These are phyloP conservation scores for Nicotiana undulata DNA, from an alignment of 257 asterid species.

Conservation along the genomic window DNA sequence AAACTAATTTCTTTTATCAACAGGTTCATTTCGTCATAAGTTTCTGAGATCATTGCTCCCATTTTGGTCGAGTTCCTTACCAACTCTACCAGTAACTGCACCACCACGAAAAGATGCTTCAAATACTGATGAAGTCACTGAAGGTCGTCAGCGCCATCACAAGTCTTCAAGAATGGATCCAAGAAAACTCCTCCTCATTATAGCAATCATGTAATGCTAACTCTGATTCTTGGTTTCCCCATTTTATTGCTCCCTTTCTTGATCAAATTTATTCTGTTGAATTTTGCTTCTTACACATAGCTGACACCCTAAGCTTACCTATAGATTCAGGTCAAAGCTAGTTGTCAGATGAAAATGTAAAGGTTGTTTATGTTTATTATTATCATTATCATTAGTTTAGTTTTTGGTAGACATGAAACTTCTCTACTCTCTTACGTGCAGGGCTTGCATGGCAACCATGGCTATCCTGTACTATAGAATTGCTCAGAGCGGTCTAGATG, in stretches of 20 bases:
- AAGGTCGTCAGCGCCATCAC: conserved; percentile 64
- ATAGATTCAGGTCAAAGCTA: background rate
- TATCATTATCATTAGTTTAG: background rate
- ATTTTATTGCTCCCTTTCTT: background rate
- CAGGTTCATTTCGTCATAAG: conserved; percentile 78
- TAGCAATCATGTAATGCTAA: conserved; percentile 64
- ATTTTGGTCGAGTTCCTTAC: conserved; percentile 89
- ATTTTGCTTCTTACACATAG: background rate
- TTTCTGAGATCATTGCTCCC: conserved; percentile 78
- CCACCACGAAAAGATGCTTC: conserved; percentile 72
- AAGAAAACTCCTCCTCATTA: conserved; percentile 76
- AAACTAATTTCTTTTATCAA: conserved; percentile 18
- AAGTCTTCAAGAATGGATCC: conserved; percentile 86
- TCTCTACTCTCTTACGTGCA: conserved; percentile 18
- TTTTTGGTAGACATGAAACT: conserved; percentile 6
- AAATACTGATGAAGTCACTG: conserved; percentile 60
- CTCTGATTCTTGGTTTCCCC: background rate
- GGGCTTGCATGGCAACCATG: conserved; percentile 99
- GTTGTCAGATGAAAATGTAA: background rate
- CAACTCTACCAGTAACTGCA: conserved; percentile 85
- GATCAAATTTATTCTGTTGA: background rate
- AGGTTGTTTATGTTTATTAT: background rate
- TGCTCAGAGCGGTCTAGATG: conserved; percentile 59
- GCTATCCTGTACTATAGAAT: conserved; percentile 84
- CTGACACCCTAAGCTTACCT: background rate